Base-by-base conservation (phyloP, 768 basidiomycete species). In the Kwoniella sp. region DNA sequence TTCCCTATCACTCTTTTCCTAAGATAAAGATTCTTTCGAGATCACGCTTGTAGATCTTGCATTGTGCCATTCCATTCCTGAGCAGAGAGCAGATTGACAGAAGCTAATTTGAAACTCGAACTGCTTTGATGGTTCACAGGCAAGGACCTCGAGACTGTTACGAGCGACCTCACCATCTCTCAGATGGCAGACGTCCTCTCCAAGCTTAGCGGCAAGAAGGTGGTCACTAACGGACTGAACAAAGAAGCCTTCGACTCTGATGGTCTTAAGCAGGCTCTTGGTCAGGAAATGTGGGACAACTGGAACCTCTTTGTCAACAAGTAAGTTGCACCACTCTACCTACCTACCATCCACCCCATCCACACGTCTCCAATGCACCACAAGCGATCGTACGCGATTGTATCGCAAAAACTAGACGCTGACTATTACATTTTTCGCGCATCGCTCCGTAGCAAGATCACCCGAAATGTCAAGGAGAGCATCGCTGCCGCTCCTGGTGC, bases 211-310 rank as follows among this genome's bases (percentile, higher is more conserved):
- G 60, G 57, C 21, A 65, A 63, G 60, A 55, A 47, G 19, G 53
- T 69, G 30, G 36, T 65, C n/a, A 65, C 68, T 2, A 37, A 56
- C 19, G 33, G 27, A 9, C 25, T 69, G 6, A 61, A 24, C 13
- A 48, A 49, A 17, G 58, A 66, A 24, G 44, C 10, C 2, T 69
- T 63, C 36, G 33, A 66, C 44, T 66, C 64, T 21, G 60, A 63
- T 10, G 44, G 55, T n/a, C 25, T 30, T 15, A 60, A 58, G 63
- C 19, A 29, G 21, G 50, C 56, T 15, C 37, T 60, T 40, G 59
- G 49, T n/a, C n/a, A 60, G 27, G 60, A 56, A 33, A n/a, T 59
- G n/a, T 65, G 67, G 67, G 36, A 47, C 29, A 37, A 68, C 30
- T 55, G 33, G 22, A 53, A 61, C 13, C 33, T 55, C 19, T 63